Percentiles rank a stretch among this genome's conserved stretches.
Conservation (phyloP, 2,329 filamentous ascomycete species). For the Botryotinia calthae region DNA sequence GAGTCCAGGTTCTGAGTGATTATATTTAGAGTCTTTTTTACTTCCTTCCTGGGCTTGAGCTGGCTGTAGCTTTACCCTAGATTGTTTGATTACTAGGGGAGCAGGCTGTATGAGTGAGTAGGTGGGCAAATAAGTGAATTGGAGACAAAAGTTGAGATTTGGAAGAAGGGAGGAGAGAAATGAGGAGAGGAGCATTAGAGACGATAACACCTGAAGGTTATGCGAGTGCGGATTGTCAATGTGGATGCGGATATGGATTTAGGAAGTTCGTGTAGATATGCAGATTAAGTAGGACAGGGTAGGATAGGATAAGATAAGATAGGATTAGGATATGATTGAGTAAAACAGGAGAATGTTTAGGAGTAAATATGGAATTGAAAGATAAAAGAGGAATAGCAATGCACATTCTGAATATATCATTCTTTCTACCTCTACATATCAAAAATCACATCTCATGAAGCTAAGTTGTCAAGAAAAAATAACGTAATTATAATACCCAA, state of each 20-base stretch:
- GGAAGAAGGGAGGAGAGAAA: background rate
- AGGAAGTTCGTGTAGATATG: background rate
- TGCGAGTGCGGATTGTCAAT: background rate
- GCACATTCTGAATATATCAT: background rate
- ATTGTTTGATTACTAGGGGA: background rate
- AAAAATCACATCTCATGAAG: background rate
- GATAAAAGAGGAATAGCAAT: background rate
- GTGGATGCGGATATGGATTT: background rate
- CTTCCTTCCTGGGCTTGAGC: too few species aligned
- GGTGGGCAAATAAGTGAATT: background rate
- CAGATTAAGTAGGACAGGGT: background rate
- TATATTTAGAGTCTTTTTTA: conserved; percentile 35
- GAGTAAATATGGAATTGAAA: background rate
- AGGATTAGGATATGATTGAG: background rate
- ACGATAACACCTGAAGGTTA: background rate
- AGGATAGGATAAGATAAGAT: background rate
- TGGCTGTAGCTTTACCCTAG: background rate
- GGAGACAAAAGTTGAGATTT: background rate
- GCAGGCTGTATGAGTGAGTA: too few species aligned
- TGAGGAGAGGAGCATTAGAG: background rate
- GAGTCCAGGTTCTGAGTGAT: conserved; percentile 57
- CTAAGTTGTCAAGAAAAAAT: background rate
- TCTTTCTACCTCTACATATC: background rate
- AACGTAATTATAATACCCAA: background rate
- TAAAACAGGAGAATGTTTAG: background rate